Conservation (phyloP, 345 rosid species). For the Boechera retrofracta region DNA sequence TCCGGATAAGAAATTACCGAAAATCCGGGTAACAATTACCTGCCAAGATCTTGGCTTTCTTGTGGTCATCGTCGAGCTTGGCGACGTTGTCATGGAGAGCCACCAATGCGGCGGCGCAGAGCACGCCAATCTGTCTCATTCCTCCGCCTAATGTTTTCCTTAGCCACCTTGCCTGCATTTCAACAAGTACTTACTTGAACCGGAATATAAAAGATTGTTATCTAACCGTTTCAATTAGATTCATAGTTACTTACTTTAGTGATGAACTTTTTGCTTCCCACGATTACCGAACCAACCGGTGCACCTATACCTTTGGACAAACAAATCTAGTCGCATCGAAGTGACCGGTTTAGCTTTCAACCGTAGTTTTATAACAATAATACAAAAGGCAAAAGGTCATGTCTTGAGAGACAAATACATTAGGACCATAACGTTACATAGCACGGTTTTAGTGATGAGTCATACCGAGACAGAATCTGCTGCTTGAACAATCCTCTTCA, state of each 20-base stretch:
- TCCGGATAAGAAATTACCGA: neutral
- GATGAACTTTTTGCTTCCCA: slow-evolving; percentile 79
- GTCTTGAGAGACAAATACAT: neutral
- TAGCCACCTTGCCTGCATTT: slow-evolving; percentile 74
- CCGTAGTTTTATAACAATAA: neutral
- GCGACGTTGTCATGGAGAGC: slow-evolving; percentile 67
- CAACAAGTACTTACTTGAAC: slow-evolving; percentile 20
- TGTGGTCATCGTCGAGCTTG: slow-evolving; percentile 83
- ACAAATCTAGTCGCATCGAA: slow-evolving; percentile 60
- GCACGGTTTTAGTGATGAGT: slow-evolving; percentile 8
- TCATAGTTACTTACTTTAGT: slow-evolving; percentile 57
- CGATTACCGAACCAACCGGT: slow-evolving; percentile 91
- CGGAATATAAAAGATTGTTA: neutral
- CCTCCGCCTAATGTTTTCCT: slow-evolving; percentile 97
- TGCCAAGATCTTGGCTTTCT: slow-evolving; percentile 78
- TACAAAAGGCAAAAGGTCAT: neutral
- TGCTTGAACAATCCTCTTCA: slow-evolving; percentile 76
- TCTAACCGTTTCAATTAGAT: slow-evolving; percentile 8
- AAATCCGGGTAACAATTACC: slow-evolving; percentile 48
- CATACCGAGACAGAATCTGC: slow-evolving; percentile 91
- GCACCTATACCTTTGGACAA: slow-evolving; percentile 94
- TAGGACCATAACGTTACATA: slow-evolving; percentile 19
- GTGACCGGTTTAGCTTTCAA: slow-evolving; percentile 13
- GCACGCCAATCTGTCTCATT: slow-evolving; percentile 87
- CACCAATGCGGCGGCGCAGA: slow-evolving; percentile 85